Percentiles rank a stretch among this genome's conserved stretches.
Conservation (phyloP, 2,329 filamentous ascomycete species). For the Chlorencoelia australis region DNA sequence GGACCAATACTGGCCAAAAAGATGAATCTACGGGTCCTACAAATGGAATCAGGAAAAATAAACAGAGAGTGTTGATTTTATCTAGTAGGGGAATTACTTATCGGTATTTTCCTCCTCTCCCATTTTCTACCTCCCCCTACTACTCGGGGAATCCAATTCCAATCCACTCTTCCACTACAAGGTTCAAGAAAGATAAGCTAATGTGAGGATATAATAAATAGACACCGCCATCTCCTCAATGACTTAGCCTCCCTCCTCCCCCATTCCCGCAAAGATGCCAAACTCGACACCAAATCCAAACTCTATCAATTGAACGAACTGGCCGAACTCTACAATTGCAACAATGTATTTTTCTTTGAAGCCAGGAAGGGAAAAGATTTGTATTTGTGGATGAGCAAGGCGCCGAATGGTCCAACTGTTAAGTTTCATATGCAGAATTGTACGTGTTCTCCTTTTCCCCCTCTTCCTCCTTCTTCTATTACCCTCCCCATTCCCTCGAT, state of each 20-base stretch:
- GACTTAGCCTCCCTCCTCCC: constrained; percentile 84
- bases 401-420: constrained; percentile 53
- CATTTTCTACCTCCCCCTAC: background rate
- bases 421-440: constrained; percentile 70
- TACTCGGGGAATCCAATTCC: background rate
- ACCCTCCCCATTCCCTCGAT: background rate
- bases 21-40: constrained; percentile 37
- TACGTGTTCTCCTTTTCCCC: constrained; percentile 26
- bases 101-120: constrained; percentile 45
- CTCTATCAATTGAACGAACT: constrained; percentile 69
- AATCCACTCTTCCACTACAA: background rate
- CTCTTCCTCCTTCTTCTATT: too few species aligned
- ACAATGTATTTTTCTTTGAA: constrained; percentile 92
- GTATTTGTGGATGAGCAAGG: constrained; percentile 87
- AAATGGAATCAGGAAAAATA: constrained; percentile 49
- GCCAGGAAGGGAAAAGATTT: constrained; percentile 89
- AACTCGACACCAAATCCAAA: constrained; percentile 93
- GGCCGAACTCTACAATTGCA: constrained; percentile 76
- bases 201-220: constrained; percentile 33
- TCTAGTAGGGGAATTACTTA: constrained; percentile 89
- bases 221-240: constrained; percentile 86
- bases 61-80: constrained; percentile 75
- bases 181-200: constrained; percentile 4
- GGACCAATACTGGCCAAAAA: constrained; percentile 41
- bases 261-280: constrained; percentile 87